A percentile compares a stretch with the other conserved stretches of the same genome.
Evolutionary conservation across 768 basidiomycete genomes (phyloP).

Genomic region (Tylopilus plumbeoviolaceoides): DNA sequence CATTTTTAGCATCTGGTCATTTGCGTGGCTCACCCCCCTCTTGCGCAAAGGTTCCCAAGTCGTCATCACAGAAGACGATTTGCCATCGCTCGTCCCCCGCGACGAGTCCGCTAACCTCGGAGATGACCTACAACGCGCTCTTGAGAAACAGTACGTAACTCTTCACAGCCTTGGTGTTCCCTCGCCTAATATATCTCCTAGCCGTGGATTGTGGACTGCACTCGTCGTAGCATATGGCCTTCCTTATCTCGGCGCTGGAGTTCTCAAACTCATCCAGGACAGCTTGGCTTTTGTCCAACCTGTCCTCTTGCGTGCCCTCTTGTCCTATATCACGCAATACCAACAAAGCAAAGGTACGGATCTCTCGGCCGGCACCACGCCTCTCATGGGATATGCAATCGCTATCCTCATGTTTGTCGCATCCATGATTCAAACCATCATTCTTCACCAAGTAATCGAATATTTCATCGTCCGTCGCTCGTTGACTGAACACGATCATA

Average conservation of each 20-base stretch:
- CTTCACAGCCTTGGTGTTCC: not conserved
- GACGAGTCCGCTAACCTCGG: conserved; percentile 75
- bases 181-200: conserved; percentile 21
- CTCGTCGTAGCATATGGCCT: conserved; percentile 76
- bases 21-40: conserved; percentile 81
- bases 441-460: conserved; percentile 67
- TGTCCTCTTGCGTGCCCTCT: conserved; percentile 72
- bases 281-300: conserved; percentile 91
- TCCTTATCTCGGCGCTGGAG: conserved; percentile 63
- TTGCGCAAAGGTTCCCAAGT: conserved; percentile 63
- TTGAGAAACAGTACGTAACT: conserved; percentile 58
- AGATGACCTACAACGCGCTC: conserved; percentile 50
- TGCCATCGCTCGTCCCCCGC: conserved; percentile 63
- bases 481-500: not conserved
- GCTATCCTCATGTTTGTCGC: conserved; percentile 78
- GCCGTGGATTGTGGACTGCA: conserved; percentile 66
- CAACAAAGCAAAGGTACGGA: conserved; percentile 42
- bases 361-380: conserved; percentile 28
- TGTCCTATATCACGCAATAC: conserved; percentile 80
- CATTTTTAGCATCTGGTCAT: conserved; percentile 78
- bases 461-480: not conserved
- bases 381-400: no score
- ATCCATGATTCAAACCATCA: conserved; percentile 72
- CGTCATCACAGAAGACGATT: conserved; percentile 80
- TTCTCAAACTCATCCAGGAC: no score